Base-by-base conservation (phyloP, 2,329 filamentous ascomycete genomes). In the Camillea tinctor region DNA sequence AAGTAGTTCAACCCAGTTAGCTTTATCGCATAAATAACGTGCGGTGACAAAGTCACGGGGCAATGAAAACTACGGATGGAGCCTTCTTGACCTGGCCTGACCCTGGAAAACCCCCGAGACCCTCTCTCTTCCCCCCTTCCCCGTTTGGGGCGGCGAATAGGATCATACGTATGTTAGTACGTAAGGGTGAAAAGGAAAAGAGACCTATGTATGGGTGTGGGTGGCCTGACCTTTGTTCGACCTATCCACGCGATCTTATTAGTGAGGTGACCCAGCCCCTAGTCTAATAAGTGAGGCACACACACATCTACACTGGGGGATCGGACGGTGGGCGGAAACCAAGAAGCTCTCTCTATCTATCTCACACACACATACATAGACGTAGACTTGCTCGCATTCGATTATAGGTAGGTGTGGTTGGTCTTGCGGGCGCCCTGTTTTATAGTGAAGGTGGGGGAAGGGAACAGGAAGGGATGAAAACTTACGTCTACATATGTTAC, bases 81-180 rank as follows among this genome's bases (percentile, higher is more conserved):
- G 26, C 26, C 26, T 30, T 7, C 26, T 30, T 11, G 2, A 9
- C 26, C 26, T 7, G 26, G 13, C 26, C 26, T 30, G 26, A 30
- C 26, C 52, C 24, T 26, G 50, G 36, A 50, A 54, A 50, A 55
- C 54, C 59, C 58, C n/a, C n/a, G n/a, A n/a, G n/a, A n/a, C n/a
- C n/a, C n/a, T n/a, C n/a, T n/a, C n/a, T n/a, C n/a, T n/a, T n/a
- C n/a, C n/a, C 20, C 49, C 50, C 22, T 50, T 57, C 51, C 36
- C 36, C 22, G 6, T 44, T 44, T n/a, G n/a, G 6, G 36, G 15
- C 17, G 11, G 36, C 36, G 36, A 44, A 44, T 44, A 44, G 36
- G 36, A 15, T 44, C 36, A 44, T 44, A 11, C 36, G 36, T 44
- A 44, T 15, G 36, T 44, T n/a, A 44, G 36, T n/a, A 44, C 36